Conservation (phyloP, 371 early-diverging fungal genomes). For the Capillidium rhysosporum region DNA sequence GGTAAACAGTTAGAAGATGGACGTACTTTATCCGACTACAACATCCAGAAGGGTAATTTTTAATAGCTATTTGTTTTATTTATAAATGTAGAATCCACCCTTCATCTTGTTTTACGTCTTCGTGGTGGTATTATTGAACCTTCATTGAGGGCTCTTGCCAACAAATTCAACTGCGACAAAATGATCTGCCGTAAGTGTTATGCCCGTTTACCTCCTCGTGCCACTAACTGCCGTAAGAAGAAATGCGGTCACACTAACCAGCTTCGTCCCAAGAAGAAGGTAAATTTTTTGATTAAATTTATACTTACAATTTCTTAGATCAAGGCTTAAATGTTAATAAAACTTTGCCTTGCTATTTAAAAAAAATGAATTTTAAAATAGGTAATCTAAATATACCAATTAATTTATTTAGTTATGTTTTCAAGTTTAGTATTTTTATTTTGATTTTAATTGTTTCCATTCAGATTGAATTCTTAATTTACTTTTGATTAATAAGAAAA, state of each 20-base stretch:
- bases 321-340: too few species aligned
- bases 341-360: too few species aligned
- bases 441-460: too few species aligned
- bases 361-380: too few species aligned
- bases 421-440: too few species aligned
- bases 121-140: conserved; percentile 97
- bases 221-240: conserved; percentile 99
- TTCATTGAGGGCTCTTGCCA: conserved; percentile 89
- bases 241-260: conserved; percentile 99
- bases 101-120: conserved; percentile 95
- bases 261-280: conserved; percentile 96
- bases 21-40: conserved; percentile 46
- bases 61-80: not conserved
- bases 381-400: too few species aligned
- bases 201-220: conserved; percentile 97
- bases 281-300: conserved; percentile 5
- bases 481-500: too few species aligned
- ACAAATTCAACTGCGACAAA: conserved; percentile 99
- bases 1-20: conserved; percentile 72
- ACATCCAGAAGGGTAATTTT: conserved; percentile 43
- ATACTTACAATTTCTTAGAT: too few species aligned
- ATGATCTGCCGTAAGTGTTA: conserved; percentile 99
- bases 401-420: too few species aligned
- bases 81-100: conserved; percentile 64
- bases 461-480: too few species aligned